Evolutionary conservation across 2,329 filamentous ascomycete species (phyloP).

Genomic region (Rosellinia necatrix): DNA sequence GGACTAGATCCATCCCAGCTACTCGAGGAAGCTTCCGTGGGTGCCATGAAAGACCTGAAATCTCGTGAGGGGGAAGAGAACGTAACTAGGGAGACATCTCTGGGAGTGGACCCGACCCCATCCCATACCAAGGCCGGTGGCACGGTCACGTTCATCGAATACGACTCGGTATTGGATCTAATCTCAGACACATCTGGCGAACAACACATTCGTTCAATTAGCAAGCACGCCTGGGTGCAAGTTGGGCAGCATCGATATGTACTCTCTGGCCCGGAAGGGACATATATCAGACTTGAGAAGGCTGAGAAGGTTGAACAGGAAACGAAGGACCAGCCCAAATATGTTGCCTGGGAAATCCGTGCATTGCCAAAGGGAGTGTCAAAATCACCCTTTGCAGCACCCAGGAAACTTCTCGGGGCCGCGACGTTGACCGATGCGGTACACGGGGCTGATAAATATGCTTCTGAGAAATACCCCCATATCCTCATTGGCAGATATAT

Average conservation of each 20-base stretch:
- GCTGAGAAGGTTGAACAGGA: constrained; percentile 42
- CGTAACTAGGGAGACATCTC: constrained; percentile 37
- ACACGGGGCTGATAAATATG: constrained; percentile 83
- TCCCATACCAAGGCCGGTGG: constrained; percentile 22
- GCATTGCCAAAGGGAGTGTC: constrained; percentile 49
- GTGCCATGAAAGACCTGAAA: constrained; percentile 63
- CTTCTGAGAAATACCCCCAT: constrained; percentile 66
- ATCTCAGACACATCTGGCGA: constrained; percentile 82
- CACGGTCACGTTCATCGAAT: constrained; percentile 82
- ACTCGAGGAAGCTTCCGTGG: constrained; percentile 67
- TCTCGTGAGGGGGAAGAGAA: constrained; percentile 52
- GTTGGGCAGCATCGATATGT: constrained; percentile 73
- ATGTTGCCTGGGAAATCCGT: constrained; percentile 54
- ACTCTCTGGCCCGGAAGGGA: constrained; percentile 67
- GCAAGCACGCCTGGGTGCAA: constrained; percentile 80
- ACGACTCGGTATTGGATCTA: constrained; percentile 88
- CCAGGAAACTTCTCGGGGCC: constrained; percentile 69
- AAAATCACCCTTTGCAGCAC: constrained; percentile 68
- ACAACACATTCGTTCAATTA: constrained; percentile 75
- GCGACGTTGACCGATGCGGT: constrained; percentile 75
- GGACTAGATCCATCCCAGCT: constrained; percentile 85
- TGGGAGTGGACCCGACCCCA: constrained; percentile 6
- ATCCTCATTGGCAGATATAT: constrained; percentile 69
- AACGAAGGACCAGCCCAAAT: constrained; percentile 40
- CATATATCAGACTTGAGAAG: constrained; percentile 60